Percentiles rank a stretch among this genome's conserved stretches.
These are phyloP conservation scores for Agaricales sp. DNA, from an alignment of 1,284 basidiomycete genomes.

Conservation along the genomic window DNA sequence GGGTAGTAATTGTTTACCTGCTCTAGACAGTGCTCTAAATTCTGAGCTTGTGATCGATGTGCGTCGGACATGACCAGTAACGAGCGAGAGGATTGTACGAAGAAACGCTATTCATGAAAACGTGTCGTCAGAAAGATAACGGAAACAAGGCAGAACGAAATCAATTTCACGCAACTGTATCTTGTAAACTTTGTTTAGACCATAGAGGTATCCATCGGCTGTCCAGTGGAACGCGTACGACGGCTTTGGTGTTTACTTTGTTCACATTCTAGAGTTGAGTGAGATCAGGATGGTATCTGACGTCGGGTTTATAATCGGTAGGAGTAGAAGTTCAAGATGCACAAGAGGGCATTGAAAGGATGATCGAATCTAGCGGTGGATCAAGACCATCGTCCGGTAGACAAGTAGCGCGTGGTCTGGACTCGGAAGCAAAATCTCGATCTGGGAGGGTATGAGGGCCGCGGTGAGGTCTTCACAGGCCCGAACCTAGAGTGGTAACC, in stretches of 20 bases:
- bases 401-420: no score
- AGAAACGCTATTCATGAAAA: constrained; percentile 39
- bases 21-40: constrained; percentile 56
- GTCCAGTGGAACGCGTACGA: constrained; percentile 43
- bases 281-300: background rate
- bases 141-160: background rate
- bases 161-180: constrained; percentile 32
- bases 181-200: constrained; percentile 41
- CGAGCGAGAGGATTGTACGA: constrained; percentile 52
- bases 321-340: background rate
- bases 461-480: no score
- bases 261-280: constrained; percentile 58
- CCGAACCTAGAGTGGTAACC: no score
- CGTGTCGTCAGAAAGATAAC: constrained; percentile 4
- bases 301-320: background rate
- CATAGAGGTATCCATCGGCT: constrained; percentile 61
- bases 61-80: constrained; percentile 57
- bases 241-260: constrained; percentile 73
- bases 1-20: constrained; percentile 36
- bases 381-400: background rate
- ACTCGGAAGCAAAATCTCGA: no score
- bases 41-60: constrained; percentile 66
- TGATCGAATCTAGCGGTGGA: background rate
- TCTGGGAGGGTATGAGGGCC: no score
- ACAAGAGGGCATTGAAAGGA: background rate